Conservation (phyloP, 2,329 filamentous ascomycete species). For the Bipolaris cookei region DNA sequence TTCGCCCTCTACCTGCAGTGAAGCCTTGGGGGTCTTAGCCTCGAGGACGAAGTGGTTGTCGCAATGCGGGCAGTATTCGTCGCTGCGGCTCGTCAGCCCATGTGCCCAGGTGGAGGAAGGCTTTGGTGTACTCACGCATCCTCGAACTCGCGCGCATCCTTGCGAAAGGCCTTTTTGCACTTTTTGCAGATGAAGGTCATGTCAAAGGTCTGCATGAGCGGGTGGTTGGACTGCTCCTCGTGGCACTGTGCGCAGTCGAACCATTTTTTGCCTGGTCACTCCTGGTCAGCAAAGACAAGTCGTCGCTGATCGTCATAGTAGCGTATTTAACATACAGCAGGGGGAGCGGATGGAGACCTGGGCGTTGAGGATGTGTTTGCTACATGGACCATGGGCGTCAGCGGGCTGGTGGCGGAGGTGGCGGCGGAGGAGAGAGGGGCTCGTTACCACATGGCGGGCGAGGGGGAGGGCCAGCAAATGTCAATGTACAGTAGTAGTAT, state of each 20-base stretch:
- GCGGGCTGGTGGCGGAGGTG: constrained; percentile 20
- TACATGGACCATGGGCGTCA: constrained; percentile 50
- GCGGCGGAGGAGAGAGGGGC: constrained; percentile 19
- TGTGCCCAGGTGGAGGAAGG: background rate
- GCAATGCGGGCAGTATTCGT: constrained; percentile 99
- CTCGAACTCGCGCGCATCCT: constrained; percentile 89
- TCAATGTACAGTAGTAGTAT: background rate
- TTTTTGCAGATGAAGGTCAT: constrained; percentile 99
- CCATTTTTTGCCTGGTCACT: constrained; percentile 80
- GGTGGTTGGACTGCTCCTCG: constrained; percentile 77
- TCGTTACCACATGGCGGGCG: constrained; percentile 36
- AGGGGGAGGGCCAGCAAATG: background rate
- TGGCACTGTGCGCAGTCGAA: constrained; percentile 99
- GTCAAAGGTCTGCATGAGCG: constrained; percentile 77
- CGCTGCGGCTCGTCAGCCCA: constrained; percentile 56
- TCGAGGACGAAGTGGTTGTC: constrained; percentile 98
- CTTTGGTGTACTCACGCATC: constrained; percentile 59
- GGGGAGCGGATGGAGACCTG: constrained; percentile 95
- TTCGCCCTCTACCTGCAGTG: constrained; percentile 86
- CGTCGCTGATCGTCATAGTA: background rate
- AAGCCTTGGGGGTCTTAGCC: constrained; percentile 80
- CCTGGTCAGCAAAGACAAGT: constrained; percentile 11
- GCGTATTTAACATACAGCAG: constrained; percentile 72
- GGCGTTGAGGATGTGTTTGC: constrained; percentile 98
- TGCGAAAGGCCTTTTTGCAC: constrained; percentile 97